phyloP scores from a whole-genome alignment of 495 filamentous ascomycete species.

The Aspergillus avenaceus region DNA sequence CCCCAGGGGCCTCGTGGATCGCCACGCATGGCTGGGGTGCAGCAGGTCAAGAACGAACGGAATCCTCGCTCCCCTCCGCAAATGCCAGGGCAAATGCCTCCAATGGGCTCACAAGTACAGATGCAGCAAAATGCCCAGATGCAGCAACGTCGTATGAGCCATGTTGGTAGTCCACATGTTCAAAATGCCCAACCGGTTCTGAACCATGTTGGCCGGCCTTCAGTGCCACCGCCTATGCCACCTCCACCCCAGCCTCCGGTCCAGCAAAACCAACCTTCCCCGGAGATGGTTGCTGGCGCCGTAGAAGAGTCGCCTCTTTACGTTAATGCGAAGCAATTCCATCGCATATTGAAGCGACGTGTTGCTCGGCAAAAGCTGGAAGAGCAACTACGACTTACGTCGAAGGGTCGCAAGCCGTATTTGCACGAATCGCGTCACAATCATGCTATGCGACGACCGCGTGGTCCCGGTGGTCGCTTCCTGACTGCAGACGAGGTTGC shows the following conservation, averaged over 20 bases:
- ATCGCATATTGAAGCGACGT: constrained; percentile 89
- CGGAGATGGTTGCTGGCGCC: constrained; percentile 69
- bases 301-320: constrained; percentile 94
- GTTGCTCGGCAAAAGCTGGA: constrained; percentile 92
- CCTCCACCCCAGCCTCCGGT: constrained; percentile 47
- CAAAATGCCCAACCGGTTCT: constrained; percentile 44
- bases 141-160: constrained; percentile 47
- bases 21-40: constrained; percentile 47
- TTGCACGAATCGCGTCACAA: constrained; percentile 99
- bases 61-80: constrained; percentile 50
- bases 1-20: constrained; percentile 44
- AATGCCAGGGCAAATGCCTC: constrained; percentile 45
- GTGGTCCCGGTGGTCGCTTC: constrained; percentile 95
- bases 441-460: constrained; percentile 93
- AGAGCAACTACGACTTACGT: constrained; percentile 84
- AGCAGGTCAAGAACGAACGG: constrained; percentile 45
- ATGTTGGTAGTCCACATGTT: constrained; percentile 47
- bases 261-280: constrained; percentile 71
- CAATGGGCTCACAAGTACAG: constrained; percentile 47
- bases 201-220: constrained; percentile 45
- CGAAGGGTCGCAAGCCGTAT: constrained; percentile 94
- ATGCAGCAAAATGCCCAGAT: constrained; percentile 43
- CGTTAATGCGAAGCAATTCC: constrained; percentile 98
- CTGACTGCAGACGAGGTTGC: constrained; percentile 97
- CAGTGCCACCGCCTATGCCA: constrained; percentile 44